Evolutionary conservation across 2,329 filamentous ascomycete species (phyloP).

Genomic region (Fusarium dimerum): DNA sequence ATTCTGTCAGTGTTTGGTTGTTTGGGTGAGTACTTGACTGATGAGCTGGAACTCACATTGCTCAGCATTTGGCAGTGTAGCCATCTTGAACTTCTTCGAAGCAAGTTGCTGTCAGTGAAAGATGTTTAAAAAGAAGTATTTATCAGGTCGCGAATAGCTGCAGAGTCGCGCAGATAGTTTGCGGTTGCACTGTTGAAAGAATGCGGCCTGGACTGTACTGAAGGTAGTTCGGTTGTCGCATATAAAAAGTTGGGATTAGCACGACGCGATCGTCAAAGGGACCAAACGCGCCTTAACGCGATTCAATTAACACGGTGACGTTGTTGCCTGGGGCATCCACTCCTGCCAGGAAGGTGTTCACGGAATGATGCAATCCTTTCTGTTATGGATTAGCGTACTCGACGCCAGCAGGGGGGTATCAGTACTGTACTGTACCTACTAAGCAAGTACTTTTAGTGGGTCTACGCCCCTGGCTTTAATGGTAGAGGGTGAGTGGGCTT

Average conservation of each 20-base stretch:
- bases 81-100: slow-evolving; percentile 24
- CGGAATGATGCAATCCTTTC: slow-evolving; percentile 26
- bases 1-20: slow-evolving; percentile 18
- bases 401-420: no score
- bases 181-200: neutral
- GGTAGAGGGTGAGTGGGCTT: no score
- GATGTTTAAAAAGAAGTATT: neutral
- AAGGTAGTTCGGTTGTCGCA: neutral
- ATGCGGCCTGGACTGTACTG: neutral
- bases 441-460: no score
- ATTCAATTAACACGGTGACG: slow-evolving; percentile 18
- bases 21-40: neutral
- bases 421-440: no score
- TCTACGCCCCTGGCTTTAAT: no score
- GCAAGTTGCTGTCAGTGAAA: neutral
- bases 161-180: neutral
- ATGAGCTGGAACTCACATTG: slow-evolving; percentile 33
- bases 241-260: neutral
- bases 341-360: neutral
- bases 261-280: slow-evolving; percentile 13
- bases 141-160: neutral
- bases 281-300: slow-evolving; percentile 12
- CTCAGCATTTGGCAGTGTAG: slow-evolving; percentile 31
- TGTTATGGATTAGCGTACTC: slow-evolving; percentile 3
- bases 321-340: neutral